A percentile compares a stretch with the other conserved stretches of the same genome.
Evolutionary conservation across 371 early-diverging fungal species (phyloP).

Genomic region (Thermomucor indicae-seudaticae): DNA sequence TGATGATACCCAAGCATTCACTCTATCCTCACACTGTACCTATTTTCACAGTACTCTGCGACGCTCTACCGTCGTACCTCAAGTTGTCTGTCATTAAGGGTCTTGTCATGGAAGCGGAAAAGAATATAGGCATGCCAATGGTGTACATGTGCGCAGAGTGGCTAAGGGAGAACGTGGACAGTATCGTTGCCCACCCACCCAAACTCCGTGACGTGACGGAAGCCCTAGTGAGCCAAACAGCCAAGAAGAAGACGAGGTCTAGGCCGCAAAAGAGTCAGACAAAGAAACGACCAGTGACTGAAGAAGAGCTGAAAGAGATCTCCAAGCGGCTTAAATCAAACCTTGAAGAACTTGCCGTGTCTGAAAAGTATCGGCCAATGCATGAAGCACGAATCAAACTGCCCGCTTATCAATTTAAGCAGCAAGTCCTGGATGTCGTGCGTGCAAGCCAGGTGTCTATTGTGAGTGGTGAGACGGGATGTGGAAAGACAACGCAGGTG

Average conservation of each 20-base stretch:
- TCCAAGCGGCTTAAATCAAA: constrained; percentile 20
- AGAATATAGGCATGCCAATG: constrained; percentile 63
- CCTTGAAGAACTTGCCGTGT: constrained; percentile 24
- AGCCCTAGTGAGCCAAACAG: constrained; percentile 14
- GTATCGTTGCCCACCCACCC: constrained; percentile 58
- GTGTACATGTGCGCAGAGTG: constrained; percentile 65
- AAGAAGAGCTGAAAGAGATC: constrained; percentile 3
- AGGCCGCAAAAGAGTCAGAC: not conserved
- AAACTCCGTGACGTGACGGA: constrained; percentile 52
- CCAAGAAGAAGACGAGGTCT: not conserved
- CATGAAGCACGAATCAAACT: constrained; percentile 50
- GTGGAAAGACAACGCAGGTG: constrained; percentile 84
- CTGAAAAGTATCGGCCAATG: constrained; percentile 48
- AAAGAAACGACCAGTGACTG: not conserved
- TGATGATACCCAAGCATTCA: constrained; percentile 50
- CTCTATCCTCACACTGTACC: constrained; percentile 68
- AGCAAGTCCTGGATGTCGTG: constrained; percentile 52
- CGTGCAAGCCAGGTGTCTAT: constrained; percentile 52
- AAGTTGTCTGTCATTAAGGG: constrained; percentile 61
- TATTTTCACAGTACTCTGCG: constrained; percentile 57
- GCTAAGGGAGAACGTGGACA: constrained; percentile 59
- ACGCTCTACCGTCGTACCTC: constrained; percentile 66
- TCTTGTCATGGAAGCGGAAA: constrained; percentile 49
- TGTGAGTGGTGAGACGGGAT: constrained; percentile 80
- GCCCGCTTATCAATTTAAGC: constrained; percentile 62